A percentile compares a stretch with the other conserved stretches of the same genome.
phyloP scores from a whole-genome alignment of 78 protist species.

The Pelomyxa schiedti region DNA sequence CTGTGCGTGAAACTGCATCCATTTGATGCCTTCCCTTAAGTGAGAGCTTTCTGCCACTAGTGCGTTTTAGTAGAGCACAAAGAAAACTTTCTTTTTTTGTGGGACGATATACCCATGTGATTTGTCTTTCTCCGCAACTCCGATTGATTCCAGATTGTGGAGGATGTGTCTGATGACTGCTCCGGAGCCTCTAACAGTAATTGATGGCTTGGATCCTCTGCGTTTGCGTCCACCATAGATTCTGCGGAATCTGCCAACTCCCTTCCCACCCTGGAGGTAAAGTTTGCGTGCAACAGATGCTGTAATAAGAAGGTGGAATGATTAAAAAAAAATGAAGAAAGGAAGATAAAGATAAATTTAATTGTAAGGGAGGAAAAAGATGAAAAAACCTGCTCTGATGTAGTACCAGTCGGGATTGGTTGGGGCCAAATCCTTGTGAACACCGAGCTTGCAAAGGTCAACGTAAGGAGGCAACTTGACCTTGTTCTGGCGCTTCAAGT shows the following conservation, averaged over 20 bases:
- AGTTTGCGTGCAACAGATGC: conserved; percentile 80
- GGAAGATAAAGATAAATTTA: too few relatives aligned
- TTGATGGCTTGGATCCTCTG: conserved; percentile 57
- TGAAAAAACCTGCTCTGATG: too few relatives aligned
- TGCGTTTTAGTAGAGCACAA: too few relatives aligned
- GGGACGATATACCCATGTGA: too few relatives aligned
- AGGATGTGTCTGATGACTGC: conserved; percentile 59
- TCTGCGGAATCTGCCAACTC: conserved; percentile 55
- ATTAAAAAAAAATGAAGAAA: too few relatives aligned
- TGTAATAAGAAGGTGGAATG: too few relatives aligned
- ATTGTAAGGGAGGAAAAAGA: too few relatives aligned
- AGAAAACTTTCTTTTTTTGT: too few relatives aligned
- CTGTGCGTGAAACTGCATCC: too few relatives aligned
- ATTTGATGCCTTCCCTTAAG: too few relatives aligned
- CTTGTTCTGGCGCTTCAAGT: conserved; percentile 78
- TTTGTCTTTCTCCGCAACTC: conserved; percentile 42
- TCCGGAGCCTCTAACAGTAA: conserved; percentile 42
- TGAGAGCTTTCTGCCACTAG: too few relatives aligned
- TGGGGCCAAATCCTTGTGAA: conserved; percentile 86
- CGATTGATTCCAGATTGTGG: conserved; percentile 55
- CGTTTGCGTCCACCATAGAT: conserved; percentile 49
- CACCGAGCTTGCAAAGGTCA: conserved; percentile 90
- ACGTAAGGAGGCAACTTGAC: conserved; percentile 82
- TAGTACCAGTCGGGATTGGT: conserved; percentile 94
- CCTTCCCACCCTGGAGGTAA: conserved; percentile 64